Conservation (phyloP, 139 green algal genomes). For the Picochlorum sp. region DNA sequence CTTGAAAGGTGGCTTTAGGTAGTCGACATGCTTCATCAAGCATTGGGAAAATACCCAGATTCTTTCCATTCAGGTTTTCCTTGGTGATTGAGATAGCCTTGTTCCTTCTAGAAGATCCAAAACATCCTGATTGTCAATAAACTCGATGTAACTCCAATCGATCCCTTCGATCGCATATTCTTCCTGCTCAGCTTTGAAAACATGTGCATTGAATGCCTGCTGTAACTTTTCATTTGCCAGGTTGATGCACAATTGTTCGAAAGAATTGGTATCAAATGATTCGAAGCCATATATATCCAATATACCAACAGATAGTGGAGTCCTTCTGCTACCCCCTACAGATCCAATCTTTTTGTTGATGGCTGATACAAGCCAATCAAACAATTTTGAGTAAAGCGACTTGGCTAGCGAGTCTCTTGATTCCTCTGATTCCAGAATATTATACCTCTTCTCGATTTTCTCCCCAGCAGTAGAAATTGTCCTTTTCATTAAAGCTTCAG, state of each 20-base stretch:
- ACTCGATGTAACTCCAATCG: conserved; percentile 95
- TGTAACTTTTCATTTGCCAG: conserved; percentile 96
- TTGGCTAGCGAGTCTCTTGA: conserved; percentile 72
- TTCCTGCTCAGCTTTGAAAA: conserved; percentile 70
- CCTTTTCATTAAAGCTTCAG: conserved; percentile 49
- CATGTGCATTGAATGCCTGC: conserved; percentile 95
- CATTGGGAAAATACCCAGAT: conserved; percentile 74
- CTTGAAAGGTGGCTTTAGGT: conserved; percentile 66
- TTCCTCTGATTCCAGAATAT: conserved; percentile 49
- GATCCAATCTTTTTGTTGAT: conserved; percentile 61
- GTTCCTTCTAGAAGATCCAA: conserved; percentile 81
- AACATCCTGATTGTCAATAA: conserved; percentile 95
- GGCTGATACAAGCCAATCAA: conserved; percentile 74
- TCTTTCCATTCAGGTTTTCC: conserved; percentile 17
- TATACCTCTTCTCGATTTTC: conserved; percentile 60
- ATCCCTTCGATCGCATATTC: conserved; percentile 93
- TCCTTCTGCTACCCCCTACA: conserved; percentile 20
- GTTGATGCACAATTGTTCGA: conserved; percentile 99
- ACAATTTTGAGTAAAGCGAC: conserved; percentile 75
- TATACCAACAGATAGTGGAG: conserved; percentile 53
- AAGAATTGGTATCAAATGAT: conserved; percentile 68
- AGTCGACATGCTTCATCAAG: conserved; percentile 86
- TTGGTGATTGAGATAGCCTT: background rate
- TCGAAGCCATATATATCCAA: conserved; percentile 97
- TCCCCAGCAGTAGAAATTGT: conserved; percentile 57